Base-by-base conservation (phyloP, 2,329 filamentous ascomycete genomes). In the Fusarium succisae region DNA sequence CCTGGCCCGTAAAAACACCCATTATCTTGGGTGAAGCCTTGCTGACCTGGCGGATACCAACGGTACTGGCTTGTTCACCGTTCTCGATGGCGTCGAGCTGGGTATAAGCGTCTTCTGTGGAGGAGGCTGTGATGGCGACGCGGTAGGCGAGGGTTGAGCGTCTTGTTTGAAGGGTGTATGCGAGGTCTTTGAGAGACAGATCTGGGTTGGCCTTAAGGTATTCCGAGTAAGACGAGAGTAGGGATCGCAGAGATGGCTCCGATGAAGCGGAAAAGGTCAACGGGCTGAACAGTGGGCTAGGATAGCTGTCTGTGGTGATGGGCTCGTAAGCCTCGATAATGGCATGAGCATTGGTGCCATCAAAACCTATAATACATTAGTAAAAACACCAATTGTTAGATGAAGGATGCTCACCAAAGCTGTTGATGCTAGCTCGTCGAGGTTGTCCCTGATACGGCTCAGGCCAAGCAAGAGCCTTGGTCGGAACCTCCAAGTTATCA, bases 311-410 rank as follows among this genome's bases (percentile, higher is more conserved):
- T 1, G 28, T 13, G 12, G n/a, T 18, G 48, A 0, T 3, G 0
- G 48, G 30, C 30, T 51, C 39, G n/a, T 53, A 60, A 1, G 22
- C 63, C 3, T 55, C 48, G 8, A 62, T 12, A 0, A 62, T 62
- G 0, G 59, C 79, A 50, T 85, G 83, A 0, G 77, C 82, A 58
- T 84, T 84, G 11, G 80, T 69, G 5, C 84, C 83, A 0, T 83
- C 84, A 53, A 81, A 81, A 0, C 53, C 51, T 26, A 26, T 26
- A 26, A 26, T 26, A 26, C 26, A 26, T 26, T 26, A 26, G 26
- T 26, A 26, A 26, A 26, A 26, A 26, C 26, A 26, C 26, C 26
- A 26, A 26, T 26, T 26, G 26, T 26, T 26, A 28, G 8, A 3
- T 22, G 8, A n/a, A 17, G 4, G 4, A 15, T 39, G 0, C 51